Evolutionary conservation across 2,329 filamentous ascomycete genomes (phyloP), one percentile per base, ranked within the genome.

Genomic region (Alternaria arbusti): DNA sequence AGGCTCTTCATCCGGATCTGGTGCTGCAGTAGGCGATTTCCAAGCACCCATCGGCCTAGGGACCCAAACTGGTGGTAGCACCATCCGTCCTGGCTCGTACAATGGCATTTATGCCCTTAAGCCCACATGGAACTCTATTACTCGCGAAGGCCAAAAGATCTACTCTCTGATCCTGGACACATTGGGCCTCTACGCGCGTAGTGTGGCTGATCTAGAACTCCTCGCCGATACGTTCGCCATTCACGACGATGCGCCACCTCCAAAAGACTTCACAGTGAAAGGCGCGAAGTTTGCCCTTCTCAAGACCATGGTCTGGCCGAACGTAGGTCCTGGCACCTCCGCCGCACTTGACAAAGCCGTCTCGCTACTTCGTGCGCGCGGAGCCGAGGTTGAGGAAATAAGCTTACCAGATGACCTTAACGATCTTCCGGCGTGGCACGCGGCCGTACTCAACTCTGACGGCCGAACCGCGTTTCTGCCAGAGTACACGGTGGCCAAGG

Each of bases 1-100:
- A 1, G 90, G 90, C 49, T 91, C 89, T 0, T 91, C 88, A 0
- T 88, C 88, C 0, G 90, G 90, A 0, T 91, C 89, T 0, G 90
- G 83, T 0, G 89, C 89, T 0, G 89, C 88, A 0, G 89, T 92
- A 0, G 89, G 82, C 7, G 90, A 91, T 66, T 85, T 86, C 56
- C 89, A 91, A 65, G 85, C 84, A 0, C 87, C 89, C 0, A 70
- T 91, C 11, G 84, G 80, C 0, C 78, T 92, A 0, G 90, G 89
- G 0, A 90, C 89, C 0, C 89, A 92, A 71, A 92, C 89, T 0
- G 87, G 86, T 3, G 90, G 90, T 0, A 89, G 86, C 62, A 87
- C 83, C 0, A 86, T 92, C 47, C 84, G 89, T 0, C 90, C 90
- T 0, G 89, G 82, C 0, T 88, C 88, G 0, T 92, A 86, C 78